phyloP scores from a whole-genome alignment of 495 filamentous ascomycete species.

The Penicillium herquei region DNA sequence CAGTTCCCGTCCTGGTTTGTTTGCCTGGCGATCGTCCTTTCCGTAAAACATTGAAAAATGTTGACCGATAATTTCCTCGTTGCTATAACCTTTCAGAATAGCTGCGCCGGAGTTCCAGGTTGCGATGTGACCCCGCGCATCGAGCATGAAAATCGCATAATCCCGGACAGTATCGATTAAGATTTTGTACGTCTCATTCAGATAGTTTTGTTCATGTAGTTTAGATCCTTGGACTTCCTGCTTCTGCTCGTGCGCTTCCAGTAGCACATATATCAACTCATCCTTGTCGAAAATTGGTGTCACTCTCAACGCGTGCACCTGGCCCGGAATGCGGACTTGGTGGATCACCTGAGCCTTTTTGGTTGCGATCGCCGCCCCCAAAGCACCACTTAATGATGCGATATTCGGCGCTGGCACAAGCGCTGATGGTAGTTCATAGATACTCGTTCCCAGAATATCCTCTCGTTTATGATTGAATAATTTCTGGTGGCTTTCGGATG shows the following conservation, averaged over 20 bases:
- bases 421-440: slow-evolving; percentile 40
- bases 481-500: slow-evolving; percentile 48
- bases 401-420: slow-evolving; percentile 36
- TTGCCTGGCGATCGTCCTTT: slow-evolving; percentile 46
- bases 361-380: slow-evolving; percentile 46
- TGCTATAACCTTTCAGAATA: slow-evolving; percentile 57
- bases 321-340: slow-evolving; percentile 21
- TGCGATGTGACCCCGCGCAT: slow-evolving; percentile 54
- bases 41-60: slow-evolving; percentile 66
- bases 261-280: slow-evolving; percentile 43
- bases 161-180: slow-evolving; percentile 64
- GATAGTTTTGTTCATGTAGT: slow-evolving; percentile 38
- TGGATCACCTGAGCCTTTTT: slow-evolving; percentile 31
- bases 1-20: slow-evolving; percentile 50
- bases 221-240: slow-evolving; percentile 2
- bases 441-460: slow-evolving; percentile 39
- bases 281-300: slow-evolving; percentile 51
- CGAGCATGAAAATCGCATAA: slow-evolving; percentile 68
- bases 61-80: slow-evolving; percentile 57
- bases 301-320: slow-evolving; percentile 42
- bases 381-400: slow-evolving; percentile 35
- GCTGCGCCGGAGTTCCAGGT: slow-evolving; percentile 64
- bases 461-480: slow-evolving; percentile 35
- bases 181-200: slow-evolving; percentile 61
- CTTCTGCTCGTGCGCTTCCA: slow-evolving; percentile 44